Base-by-base conservation (phyloP, 805 yeast genomes). In the Metschnikowia reukaufii region DNA sequence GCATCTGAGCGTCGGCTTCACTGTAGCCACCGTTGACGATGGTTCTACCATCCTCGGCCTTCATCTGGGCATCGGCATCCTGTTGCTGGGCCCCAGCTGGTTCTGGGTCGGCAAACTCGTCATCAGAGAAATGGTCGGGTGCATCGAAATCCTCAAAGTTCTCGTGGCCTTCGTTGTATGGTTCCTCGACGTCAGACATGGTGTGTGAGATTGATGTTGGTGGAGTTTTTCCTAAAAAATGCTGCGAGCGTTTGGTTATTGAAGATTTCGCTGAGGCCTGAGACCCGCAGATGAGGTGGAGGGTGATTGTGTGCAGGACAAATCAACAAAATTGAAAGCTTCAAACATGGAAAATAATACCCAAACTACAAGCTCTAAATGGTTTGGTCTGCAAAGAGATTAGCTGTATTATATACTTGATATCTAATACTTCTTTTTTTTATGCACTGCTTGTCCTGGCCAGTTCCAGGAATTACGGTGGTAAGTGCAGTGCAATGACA, bases 121-220 rank as follows among this genome's bases (percentile, higher is more conserved):
- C 83, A 57, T 86, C 96, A 4, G 91, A 84, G 64, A 83, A 83
- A 60, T 86, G 89, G 51, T 86, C 96, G 6, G 74, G 72, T 52
- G 83, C 91, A 48, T 89, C 96, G 65, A 85, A 87, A 59, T 90
- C 96, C 56, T 82, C 95, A 58, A 68, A 82, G 68, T 81, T 73
- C 60, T 84, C 89, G 45, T 76, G 79, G 41, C 78, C 84, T 42
- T 84, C 90, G 66, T 87, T 84, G 68, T 82, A 86, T 31, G 75
- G 73, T 40, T 72, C 77, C 61, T 73, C 77, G 39, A 59, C 57
- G 62, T 72, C 76, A 20, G 76, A 71, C 77, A 72, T 72, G 38
- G 21, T 37, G 42, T 25, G 44, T 42, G 42, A 37, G 34, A 41
- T 46, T 17, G 33, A 25, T 13, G 39, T 13, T n/a, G n/a, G n/a